Percentiles rank a stretch among this genome's conserved stretches.
Evolutionary conservation across 2,329 filamentous ascomycete genomes (phyloP).

Genomic region (Graphilbum sp.): DNA sequence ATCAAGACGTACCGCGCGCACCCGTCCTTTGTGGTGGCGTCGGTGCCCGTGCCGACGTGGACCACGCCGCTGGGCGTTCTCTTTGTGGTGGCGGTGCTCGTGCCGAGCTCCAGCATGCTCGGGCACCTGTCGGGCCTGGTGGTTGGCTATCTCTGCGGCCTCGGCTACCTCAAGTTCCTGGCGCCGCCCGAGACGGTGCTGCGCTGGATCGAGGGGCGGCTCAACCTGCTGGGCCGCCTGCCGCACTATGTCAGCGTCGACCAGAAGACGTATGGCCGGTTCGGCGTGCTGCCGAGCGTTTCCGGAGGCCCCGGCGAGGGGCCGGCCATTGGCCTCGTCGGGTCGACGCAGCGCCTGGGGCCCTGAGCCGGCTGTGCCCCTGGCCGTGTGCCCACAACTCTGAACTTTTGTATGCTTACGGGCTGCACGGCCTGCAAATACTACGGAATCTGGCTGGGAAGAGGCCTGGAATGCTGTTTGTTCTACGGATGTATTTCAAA

Average conservation of each 20-base stretch:
- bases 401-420: too few relatives aligned
- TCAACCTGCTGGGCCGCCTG: constrained; percentile 68
- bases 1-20: constrained; percentile 73
- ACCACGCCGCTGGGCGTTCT: constrained; percentile 67
- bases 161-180: constrained; percentile 79
- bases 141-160: constrained; percentile 78
- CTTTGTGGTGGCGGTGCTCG: constrained; percentile 56
- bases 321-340: constrained; percentile 44
- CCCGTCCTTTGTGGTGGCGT: constrained; percentile 52
- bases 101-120: constrained; percentile 68
- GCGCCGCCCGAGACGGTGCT: constrained; percentile 79
- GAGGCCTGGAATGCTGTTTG: too few relatives aligned
- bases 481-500: too few relatives aligned
- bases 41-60: constrained; percentile 73
- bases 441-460: too few relatives aligned
- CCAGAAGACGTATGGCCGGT: constrained; percentile 88
- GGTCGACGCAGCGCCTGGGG: constrained; percentile 50
- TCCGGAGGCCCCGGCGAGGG: constrained; percentile 17
- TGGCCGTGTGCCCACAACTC: too few relatives aligned
- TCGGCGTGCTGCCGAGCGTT: constrained; percentile 58
- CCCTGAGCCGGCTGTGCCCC: constrained; percentile 39
- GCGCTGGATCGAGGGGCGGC: constrained; percentile 73
- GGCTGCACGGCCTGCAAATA: too few relatives aligned
- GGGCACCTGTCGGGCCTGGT: constrained; percentile 74
- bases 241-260: constrained; percentile 91